phyloP scores from a whole-genome alignment of 441 rosid genomes.

The Erysimum cheiri region DNA sequence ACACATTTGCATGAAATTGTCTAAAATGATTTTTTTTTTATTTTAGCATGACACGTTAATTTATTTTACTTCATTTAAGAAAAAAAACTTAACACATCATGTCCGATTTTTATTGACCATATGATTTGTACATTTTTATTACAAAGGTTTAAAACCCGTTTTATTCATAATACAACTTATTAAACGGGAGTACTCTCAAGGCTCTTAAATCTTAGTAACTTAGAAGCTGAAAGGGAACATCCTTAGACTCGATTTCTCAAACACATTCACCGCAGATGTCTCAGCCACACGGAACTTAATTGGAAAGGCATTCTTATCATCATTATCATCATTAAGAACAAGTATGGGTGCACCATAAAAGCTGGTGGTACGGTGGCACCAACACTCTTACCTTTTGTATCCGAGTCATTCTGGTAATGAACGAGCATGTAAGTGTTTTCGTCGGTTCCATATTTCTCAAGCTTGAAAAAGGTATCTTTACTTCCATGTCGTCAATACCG shows the following conservation, averaged over 20 bases:
- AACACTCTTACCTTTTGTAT: conserved; percentile 1
- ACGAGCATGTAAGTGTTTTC: conserved; percentile 30
- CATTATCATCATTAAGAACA: conserved; percentile 32
- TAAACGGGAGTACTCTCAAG: background rate
- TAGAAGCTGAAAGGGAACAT: conserved; percentile 26
- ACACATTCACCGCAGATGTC: conserved; percentile 11
- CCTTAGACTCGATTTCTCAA: conserved; percentile 17
- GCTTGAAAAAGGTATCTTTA: conserved; percentile 20
- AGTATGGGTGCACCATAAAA: conserved; percentile 7
- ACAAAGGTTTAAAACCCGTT: background rate
- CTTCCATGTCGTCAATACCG: no score
- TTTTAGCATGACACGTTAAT: background rate
- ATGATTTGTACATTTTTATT: background rate
- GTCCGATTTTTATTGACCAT: background rate
- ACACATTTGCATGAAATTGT: no score
- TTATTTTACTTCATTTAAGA: background rate
- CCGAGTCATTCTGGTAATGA: conserved; percentile 5
- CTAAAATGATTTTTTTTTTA: no score
- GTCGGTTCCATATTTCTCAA: conserved; percentile 32
- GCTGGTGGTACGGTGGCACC: conserved; percentile 3
- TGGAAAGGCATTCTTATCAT: conserved; percentile 29
- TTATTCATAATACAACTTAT: conserved; percentile 10
- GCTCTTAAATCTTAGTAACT: background rate
- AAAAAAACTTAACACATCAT: background rate
- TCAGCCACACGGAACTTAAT: conserved; percentile 36